These are phyloP conservation scores for Trichopus zeylanicus DNA, from an alignment of 116 monocot species.

Conservation along the genomic window DNA sequence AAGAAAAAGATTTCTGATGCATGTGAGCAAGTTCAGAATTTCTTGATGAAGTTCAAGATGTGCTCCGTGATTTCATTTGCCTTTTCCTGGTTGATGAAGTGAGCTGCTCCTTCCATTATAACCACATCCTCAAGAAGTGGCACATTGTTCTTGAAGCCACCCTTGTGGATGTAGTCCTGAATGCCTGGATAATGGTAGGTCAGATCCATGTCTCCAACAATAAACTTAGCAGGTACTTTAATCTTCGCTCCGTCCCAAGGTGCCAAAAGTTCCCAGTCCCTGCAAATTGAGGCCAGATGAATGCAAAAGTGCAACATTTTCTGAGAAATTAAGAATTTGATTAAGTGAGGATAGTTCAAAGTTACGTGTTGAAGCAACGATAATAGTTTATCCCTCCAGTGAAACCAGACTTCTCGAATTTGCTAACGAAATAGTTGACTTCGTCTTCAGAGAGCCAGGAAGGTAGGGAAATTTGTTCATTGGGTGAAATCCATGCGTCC, in stretches of 20 bases:
- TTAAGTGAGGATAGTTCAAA: too few relatives aligned
- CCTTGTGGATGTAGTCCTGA: slow-evolving; percentile 3
- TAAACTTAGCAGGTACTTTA: neutral
- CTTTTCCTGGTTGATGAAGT: slow-evolving; percentile 7
- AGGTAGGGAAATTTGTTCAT: neutral
- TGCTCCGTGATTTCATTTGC: neutral
- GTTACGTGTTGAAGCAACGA: neutral
- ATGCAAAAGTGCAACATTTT: too few relatives aligned
- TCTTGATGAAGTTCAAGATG: neutral
- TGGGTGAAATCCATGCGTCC: slow-evolving; percentile 7
- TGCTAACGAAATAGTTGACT: neutral
- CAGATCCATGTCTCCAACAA: slow-evolving; percentile 3
- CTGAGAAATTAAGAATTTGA: too few relatives aligned
- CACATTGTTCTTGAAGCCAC: slow-evolving; percentile 1
- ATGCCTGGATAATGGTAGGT: slow-evolving; percentile 2
- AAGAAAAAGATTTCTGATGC: too few relatives aligned
- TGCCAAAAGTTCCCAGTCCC: neutral
- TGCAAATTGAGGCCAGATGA: neutral
- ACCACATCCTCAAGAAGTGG: slow-evolving; percentile 5
- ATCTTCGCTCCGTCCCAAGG: neutral
- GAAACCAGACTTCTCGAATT: slow-evolving; percentile 14
- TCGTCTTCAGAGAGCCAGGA: slow-evolving; percentile 13
- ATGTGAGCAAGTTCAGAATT: neutral
- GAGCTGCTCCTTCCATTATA: slow-evolving; percentile 4
- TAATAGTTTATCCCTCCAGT: slow-evolving; percentile 10